Evolutionary conservation across 2,329 filamentous ascomycete genomes (phyloP).

Genomic region (Tolypocladium amazonense): DNA sequence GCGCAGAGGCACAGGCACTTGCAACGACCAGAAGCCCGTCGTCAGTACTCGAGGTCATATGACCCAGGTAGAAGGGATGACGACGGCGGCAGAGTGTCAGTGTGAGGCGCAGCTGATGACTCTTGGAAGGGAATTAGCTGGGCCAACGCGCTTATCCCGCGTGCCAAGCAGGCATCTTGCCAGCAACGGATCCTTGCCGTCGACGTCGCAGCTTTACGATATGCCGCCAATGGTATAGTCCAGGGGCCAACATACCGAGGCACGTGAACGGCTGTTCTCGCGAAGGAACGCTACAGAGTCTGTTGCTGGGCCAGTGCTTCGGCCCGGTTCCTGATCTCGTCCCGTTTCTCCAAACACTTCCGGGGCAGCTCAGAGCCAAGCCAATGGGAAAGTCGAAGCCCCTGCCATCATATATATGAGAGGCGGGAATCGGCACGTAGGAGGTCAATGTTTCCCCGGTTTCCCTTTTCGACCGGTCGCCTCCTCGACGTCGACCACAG

Average conservation of each 20-base stretch:
- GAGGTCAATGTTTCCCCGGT: too few species aligned
- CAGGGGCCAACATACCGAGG: not conserved
- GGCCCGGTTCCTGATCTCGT: not conserved
- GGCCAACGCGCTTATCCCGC: not conserved
- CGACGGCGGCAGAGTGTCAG: not conserved
- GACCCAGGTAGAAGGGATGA: not conserved
- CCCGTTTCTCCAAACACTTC: not conserved
- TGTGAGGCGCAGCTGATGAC: not conserved
- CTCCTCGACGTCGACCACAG: too few species aligned
- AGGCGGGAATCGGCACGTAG: too few species aligned
- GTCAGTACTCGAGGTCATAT: not conserved
- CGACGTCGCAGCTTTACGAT: too few species aligned
- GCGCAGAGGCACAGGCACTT: too few species aligned
- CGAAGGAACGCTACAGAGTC: not conserved
- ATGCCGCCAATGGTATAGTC: not conserved
- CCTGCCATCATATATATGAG: not conserved
- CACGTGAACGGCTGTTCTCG: not conserved
- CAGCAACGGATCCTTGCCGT: not conserved
- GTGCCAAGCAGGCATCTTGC: not conserved
- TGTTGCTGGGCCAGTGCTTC: not conserved
- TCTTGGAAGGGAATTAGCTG: not conserved
- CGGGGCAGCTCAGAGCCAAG: not conserved
- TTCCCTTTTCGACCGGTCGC: too few species aligned
- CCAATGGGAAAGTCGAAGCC: not conserved
- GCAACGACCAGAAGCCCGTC: not conserved